These are phyloP conservation scores for Diplogelasinospora grovesii DNA, from an alignment of 495 filamentous ascomycete species.

Conservation along the genomic window DNA sequence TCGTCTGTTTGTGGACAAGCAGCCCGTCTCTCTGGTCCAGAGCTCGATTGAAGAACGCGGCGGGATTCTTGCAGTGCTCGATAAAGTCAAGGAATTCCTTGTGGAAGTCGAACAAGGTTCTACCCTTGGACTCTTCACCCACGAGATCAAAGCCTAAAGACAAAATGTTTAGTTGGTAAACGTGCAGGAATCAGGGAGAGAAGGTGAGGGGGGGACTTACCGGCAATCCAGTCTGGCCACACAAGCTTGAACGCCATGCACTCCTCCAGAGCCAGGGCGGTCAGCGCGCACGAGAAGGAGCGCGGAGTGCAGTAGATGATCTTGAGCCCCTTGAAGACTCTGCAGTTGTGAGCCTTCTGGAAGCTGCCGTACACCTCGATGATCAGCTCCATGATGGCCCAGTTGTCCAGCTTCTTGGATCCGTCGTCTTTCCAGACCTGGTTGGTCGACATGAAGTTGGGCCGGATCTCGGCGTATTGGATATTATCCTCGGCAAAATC, in stretches of 20 bases:
- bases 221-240: constrained; percentile 65
- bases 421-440: constrained; percentile 43
- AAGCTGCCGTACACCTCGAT: constrained; percentile 40
- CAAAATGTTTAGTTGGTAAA: background rate
- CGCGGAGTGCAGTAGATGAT: constrained; percentile 49
- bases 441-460: constrained; percentile 51
- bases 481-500: constrained; percentile 49
- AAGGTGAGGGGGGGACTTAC: constrained; percentile 25
- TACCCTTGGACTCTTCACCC: constrained; percentile 71
- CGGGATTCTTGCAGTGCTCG: constrained; percentile 58
- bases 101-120: constrained; percentile 62
- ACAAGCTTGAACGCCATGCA: constrained; percentile 78
- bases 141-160: constrained; percentile 73
- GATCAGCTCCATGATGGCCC: constrained; percentile 45
- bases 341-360: constrained; percentile 25
- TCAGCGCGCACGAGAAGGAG: constrained; percentile 49
- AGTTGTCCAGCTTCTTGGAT: constrained; percentile 33
- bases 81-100: constrained; percentile 80
- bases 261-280: constrained; percentile 62
- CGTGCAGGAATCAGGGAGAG: no score
- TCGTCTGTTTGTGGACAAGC: no score
- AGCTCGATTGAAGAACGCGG: no score
- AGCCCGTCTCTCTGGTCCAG: no score
- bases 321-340: constrained; percentile 38
- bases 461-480: constrained; percentile 52